These are phyloP conservation scores for Eutrema heterophyllum DNA, from an alignment of 345 rosid genomes.

Conservation along the genomic window DNA sequence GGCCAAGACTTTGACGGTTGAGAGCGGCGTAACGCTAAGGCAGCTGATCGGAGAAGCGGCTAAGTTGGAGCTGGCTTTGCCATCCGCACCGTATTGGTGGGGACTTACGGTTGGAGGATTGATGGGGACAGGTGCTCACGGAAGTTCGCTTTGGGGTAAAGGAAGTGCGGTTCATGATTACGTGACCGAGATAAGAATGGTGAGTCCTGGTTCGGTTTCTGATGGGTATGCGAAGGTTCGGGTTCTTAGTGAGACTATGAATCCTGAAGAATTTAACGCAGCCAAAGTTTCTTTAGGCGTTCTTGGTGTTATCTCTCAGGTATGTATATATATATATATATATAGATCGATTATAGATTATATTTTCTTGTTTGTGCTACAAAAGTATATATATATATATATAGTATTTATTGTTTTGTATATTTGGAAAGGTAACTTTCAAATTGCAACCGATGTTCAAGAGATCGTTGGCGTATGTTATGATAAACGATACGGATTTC, in stretches of 20 bases:
- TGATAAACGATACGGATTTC: constrained; percentile 38
- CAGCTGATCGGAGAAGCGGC: constrained; percentile 60
- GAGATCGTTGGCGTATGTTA: constrained; percentile 44
- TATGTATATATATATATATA: background rate
- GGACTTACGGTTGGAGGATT: constrained; percentile 76
- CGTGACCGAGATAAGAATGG: constrained; percentile 44
- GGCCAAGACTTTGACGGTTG: constrained; percentile 48
- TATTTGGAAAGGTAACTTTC: constrained; percentile 45
- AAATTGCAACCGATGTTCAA: constrained; percentile 59
- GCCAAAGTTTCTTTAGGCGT: constrained; percentile 74
- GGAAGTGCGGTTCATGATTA: constrained; percentile 78
- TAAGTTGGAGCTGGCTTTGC: constrained; percentile 56
- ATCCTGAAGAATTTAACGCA: constrained; percentile 39
- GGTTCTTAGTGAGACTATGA: constrained; percentile 24
- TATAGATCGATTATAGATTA: background rate
- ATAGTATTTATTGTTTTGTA: background rate
- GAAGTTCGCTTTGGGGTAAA: constrained; percentile 70
- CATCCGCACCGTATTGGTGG: constrained; percentile 89
- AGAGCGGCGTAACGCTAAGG: constrained; percentile 67
- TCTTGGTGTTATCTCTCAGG: constrained; percentile 78
- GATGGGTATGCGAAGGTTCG: constrained; percentile 48
- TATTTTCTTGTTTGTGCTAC: background rate
- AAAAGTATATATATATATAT: background rate
- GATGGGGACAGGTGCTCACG: constrained; percentile 84
- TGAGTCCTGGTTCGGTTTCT: constrained; percentile 43